Conservation (phyloP, 2,329 filamentous ascomycete genomes). For the Tolypocladium tropicale region DNA sequence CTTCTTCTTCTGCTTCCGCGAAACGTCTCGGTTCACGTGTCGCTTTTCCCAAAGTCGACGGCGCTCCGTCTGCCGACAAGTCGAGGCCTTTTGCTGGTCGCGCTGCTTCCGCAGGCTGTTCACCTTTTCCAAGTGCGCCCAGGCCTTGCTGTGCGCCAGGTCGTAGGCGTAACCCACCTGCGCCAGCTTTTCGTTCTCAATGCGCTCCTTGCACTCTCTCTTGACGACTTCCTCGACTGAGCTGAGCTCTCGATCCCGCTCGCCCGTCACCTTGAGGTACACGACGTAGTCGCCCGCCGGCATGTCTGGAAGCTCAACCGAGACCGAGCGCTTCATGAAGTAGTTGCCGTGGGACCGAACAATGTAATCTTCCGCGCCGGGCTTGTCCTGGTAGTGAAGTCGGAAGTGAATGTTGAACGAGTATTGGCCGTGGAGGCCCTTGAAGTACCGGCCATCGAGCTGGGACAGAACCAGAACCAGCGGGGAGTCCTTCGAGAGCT, state of each 20-base stretch:
- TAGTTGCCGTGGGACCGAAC: slow-evolving; percentile 50
- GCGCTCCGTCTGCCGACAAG: slow-evolving; percentile 32
- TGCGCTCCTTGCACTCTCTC: slow-evolving; percentile 33
- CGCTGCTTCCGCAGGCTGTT: slow-evolving; percentile 37
- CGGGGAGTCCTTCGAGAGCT: slow-evolving; percentile 43
- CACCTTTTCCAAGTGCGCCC: slow-evolving; percentile 38
- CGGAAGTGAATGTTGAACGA: slow-evolving; percentile 38
- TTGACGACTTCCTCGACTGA: slow-evolving; percentile 49
- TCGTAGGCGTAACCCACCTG: slow-evolving; percentile 50
- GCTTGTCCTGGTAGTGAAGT: slow-evolving; percentile 35
- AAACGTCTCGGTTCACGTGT: slow-evolving; percentile 31
- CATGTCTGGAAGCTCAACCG: slow-evolving; percentile 45
- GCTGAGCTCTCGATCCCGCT: slow-evolving; percentile 28
- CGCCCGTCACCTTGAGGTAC: slow-evolving; percentile 43
- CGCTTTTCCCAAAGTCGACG: slow-evolving; percentile 39
- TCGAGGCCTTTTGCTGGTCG: slow-evolving; percentile 37
- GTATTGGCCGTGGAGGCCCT: slow-evolving; percentile 51
- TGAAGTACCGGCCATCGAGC: slow-evolving; percentile 52
- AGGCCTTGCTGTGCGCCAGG: slow-evolving; percentile 48
- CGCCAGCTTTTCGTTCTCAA: slow-evolving; percentile 47
- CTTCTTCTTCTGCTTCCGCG: slow-evolving; percentile 29
- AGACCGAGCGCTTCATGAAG: slow-evolving; percentile 47
- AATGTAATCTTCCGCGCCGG: slow-evolving; percentile 46
- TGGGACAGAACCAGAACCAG: slow-evolving; percentile 51
- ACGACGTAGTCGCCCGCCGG: slow-evolving; percentile 46